A percentile compares a stretch with the other conserved stretches of the same genome.
Conservation (phyloP, 345 rosid genomes). For the Salix dunnii region DNA sequence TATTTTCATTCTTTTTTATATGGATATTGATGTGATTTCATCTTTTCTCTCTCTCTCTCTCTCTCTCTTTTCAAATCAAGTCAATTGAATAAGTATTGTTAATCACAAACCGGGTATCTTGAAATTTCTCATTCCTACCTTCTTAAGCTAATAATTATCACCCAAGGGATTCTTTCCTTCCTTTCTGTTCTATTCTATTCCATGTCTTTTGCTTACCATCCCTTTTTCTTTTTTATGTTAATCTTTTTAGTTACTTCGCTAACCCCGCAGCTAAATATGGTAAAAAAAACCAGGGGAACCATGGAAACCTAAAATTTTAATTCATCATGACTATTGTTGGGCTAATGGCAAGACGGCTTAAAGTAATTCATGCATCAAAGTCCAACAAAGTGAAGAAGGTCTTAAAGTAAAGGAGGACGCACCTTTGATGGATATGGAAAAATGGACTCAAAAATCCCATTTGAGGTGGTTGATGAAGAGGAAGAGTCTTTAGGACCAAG, state of each 20-base stretch:
- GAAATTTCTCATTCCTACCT: not conserved
- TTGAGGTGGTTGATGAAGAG: slow-evolving; percentile 31
- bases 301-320: not conserved
- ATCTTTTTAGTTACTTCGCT: not conserved
- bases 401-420: not conserved
- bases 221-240: not conserved
- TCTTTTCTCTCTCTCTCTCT: too few species aligned
- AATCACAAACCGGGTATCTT: too few species aligned
- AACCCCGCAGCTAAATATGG: not conserved
- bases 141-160: not conserved
- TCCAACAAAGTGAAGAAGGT: not conserved
- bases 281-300: not conserved
- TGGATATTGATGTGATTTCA: too few species aligned
- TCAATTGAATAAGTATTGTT: too few species aligned
- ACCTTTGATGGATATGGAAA: slow-evolving; percentile 56
- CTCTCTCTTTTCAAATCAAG: too few species aligned
- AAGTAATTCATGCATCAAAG: not conserved
- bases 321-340: not conserved
- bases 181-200: not conserved
- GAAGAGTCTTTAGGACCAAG: slow-evolving; percentile 54
- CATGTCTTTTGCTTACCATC: not conserved
- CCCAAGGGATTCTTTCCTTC: not conserved
- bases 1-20: too few species aligned
- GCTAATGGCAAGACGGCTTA: not conserved
- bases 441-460: slow-evolving; percentile 43